A percentile compares a stretch with the other conserved stretches of the same genome.
Conservation (phyloP, 2,329 filamentous ascomycete genomes). For the Hymenoscyphus albidus region DNA sequence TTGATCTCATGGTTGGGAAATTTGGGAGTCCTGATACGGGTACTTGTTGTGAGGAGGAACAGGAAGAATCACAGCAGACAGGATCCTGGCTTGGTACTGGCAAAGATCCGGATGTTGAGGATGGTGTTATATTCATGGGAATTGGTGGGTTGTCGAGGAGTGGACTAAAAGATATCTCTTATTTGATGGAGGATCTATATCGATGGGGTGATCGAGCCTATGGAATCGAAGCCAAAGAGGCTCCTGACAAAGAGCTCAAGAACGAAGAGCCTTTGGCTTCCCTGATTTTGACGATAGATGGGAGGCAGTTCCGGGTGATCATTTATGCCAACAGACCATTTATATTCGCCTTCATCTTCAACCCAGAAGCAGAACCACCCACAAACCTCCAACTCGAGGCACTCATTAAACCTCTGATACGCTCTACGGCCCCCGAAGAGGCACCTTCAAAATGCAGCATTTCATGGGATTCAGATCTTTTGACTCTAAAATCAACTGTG, state of each 20-base stretch:
- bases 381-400: slow-evolving; percentile 58
- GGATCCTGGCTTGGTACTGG: slow-evolving; percentile 69
- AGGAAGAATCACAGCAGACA: slow-evolving; percentile 35
- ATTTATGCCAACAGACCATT: slow-evolving; percentile 73
- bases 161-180: slow-evolving; percentile 68
- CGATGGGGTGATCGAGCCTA: slow-evolving; percentile 80
- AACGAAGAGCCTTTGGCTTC: slow-evolving; percentile 7
- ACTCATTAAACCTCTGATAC: slow-evolving; percentile 52
- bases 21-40: slow-evolving; percentile 52
- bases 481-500: slow-evolving; percentile 60
- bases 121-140: slow-evolving; percentile 85
- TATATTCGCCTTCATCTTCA: slow-evolving; percentile 73
- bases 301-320: slow-evolving; percentile 59
- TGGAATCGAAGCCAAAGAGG: slow-evolving; percentile 56
- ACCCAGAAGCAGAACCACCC: slow-evolving; percentile 54
- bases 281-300: slow-evolving; percentile 3
- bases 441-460: slow-evolving; percentile 53
- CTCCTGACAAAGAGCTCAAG: slow-evolving; percentile 19
- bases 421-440: slow-evolving; percentile 44
- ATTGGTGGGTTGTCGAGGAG: slow-evolving; percentile 67
- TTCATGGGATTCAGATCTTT: slow-evolving; percentile 54
- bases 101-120: slow-evolving; percentile 62
- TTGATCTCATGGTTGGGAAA: slow-evolving; percentile 82
- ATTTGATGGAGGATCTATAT: slow-evolving; percentile 88
- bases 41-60: slow-evolving; percentile 24